phyloP scores from a whole-genome alignment of 148 eudicot genomes.

The Agrostemma githago region DNA sequence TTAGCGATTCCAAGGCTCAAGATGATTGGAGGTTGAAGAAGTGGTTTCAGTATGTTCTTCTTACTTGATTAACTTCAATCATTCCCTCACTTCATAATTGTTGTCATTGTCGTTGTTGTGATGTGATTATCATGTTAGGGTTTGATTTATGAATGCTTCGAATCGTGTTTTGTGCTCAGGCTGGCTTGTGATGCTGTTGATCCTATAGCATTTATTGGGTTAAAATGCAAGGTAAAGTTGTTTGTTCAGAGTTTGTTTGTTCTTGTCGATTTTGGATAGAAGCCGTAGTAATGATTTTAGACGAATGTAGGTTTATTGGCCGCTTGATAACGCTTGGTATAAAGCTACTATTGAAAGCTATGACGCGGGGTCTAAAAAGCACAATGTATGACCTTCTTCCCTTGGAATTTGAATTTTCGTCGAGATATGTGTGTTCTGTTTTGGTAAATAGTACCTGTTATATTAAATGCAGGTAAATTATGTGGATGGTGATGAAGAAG shows the following conservation, averaged over 20 bases:
- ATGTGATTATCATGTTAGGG: neutral
- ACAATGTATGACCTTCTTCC: constrained; percentile 45
- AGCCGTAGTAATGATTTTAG: neutral
- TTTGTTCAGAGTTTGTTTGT: neutral
- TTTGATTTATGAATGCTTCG: constrained; percentile 11
- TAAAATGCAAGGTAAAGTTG: constrained; percentile 73
- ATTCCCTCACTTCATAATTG: neutral
- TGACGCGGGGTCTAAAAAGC: constrained; percentile 42
- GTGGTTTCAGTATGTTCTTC: constrained; percentile 49
- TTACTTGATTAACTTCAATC: neutral
- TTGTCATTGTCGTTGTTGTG: neutral
- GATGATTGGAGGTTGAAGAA: constrained; percentile 30
- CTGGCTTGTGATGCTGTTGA: constrained; percentile 59
- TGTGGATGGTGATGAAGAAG: constrained; percentile 77
- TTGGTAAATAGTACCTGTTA: neutral
- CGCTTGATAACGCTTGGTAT: constrained; percentile 90
- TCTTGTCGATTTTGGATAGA: neutral
- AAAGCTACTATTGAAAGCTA: constrained; percentile 47
- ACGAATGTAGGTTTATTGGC: constrained; percentile 81
- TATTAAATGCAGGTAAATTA: constrained; percentile 56
- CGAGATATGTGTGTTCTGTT: neutral
- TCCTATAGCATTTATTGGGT: constrained; percentile 58
- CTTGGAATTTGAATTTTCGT: neutral
- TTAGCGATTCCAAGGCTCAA: constrained; percentile 16
- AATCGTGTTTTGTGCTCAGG: constrained; percentile 38